Evolutionary conservation across 345 rosid genomes (phyloP), one percentile per base, ranked within the genome.

Genomic region (Gossypium australe): DNA sequence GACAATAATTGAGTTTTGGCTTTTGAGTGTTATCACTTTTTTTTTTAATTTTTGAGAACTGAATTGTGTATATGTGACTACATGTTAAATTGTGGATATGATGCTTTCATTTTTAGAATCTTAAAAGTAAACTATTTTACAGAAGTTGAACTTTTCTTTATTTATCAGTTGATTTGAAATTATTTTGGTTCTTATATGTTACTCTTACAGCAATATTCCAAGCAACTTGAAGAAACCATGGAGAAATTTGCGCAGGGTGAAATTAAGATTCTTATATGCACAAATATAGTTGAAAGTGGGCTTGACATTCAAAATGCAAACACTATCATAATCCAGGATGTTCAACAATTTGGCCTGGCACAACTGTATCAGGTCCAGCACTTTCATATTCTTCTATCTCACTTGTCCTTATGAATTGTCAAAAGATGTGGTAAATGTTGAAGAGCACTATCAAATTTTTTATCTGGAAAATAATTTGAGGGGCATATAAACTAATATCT

Each of bases 231-330:
- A 84, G 94, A 89, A 18, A 89, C 98, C 74, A 94, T 94, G 97
- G 98, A 91, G 86, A 90, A 88, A 82, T 94, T 94, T 77, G 87
- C 86, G 17, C 85, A 85, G 78, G 98, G 98, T 66, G 88, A 86
- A 63, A 86, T 87, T 75, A 89, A 87, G 85, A 88, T 94, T 80
- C 95, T 94, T 68, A 81, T 92, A 74, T 90, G 94, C 83, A 92
- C 97, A 59, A 94, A 92, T 79, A 92, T 94, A 72, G 98, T 94
- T 57, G 98, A 94, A 86, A 94, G 98, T 71, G 97, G 97, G 82
- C 97, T 94, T 73, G 97, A 92, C 82, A 94, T 94, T 86, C 98
- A 91, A 74, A 94, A 94, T 69, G 96, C 98, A 78, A 94, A 94
- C 80, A 94, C 97, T 78, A 92, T 94, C 71, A 83, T 94, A 73